Evolutionary conservation across 257 asterid genomes (phyloP), one percentile per base, ranked within the genome.

Genomic region (Thymus mandschuricus): DNA sequence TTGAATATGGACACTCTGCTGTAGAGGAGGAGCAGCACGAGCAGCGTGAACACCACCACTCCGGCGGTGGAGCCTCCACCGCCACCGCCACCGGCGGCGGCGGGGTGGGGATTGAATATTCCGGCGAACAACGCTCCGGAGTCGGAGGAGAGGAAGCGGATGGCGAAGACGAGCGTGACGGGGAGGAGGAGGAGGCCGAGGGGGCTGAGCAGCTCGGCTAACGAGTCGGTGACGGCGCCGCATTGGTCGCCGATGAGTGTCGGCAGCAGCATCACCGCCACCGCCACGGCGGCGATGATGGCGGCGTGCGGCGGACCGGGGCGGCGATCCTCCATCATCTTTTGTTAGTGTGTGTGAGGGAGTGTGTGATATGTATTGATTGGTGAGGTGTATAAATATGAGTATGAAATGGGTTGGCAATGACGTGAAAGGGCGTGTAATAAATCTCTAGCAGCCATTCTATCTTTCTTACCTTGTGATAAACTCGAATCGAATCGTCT

Each of bases 41-140:
- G 82, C 0, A 82, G 28, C 43, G 87, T 79, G 27, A 87, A 55
- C 11, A 85, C 71, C 1, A 84, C 83, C 15, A 89, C 90, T 2
- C 92, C 96, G 75, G 87, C 70, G 8, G 90, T 91, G 6, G 96
- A 89, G 8, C 90, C 93, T 55, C 84, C 79, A 69, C 71, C 76
- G 6, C 35, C 61, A 6, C 90, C 93, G 59, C 84, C 79, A 69
- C 71, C 76, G 6, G 38, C 61, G 8, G 38, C 40, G 70, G 66
- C 74, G 11, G 88, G 83, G 83, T 86, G 92, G 3, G 88, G 90
- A 34, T 82, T 84, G 76, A 85, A 82, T 0, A 87, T 44, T 45
- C 79, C 67, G 51, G 84, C 48, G 62, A 83, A 33, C 60, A 78
- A 81, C 7, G 88, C 79, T 15, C 85, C 91, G 21, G 79, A 74